A percentile compares a stretch with the other conserved stretches of the same genome.
These are phyloP conservation scores for Trichoderma sp. DNA, from an alignment of 2,329 filamentous ascomycete species.

Conservation along the genomic window DNA sequence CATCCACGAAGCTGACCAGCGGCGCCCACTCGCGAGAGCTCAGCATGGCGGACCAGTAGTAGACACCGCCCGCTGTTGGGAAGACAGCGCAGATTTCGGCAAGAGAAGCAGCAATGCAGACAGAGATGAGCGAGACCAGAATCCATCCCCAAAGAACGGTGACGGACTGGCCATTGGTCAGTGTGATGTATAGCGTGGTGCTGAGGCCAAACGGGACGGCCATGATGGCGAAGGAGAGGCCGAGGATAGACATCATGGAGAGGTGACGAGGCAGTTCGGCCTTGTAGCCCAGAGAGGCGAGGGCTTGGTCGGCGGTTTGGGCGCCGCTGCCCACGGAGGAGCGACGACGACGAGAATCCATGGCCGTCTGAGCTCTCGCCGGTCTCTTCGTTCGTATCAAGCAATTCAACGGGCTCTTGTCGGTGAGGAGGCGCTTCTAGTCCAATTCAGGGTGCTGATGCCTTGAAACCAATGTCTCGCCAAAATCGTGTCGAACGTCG, in stretches of 20 bases:
- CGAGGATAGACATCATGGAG: conserved; percentile 52
- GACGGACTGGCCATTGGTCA: conserved; percentile 74
- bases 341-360: conserved; percentile 25
- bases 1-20: conserved; percentile 69
- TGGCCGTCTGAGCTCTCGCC: not conserved
- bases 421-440: not conserved
- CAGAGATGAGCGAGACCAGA: conserved; percentile 67
- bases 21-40: conserved; percentile 63
- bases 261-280: conserved; percentile 54
- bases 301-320: conserved; percentile 45
- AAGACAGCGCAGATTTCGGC: conserved; percentile 75
- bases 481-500: not conserved
- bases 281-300: conserved; percentile 54
- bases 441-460: not conserved
- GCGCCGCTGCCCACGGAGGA: conserved; percentile 29
- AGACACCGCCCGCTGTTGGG: conserved; percentile 63
- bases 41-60: conserved; percentile 74
- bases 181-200: conserved; percentile 51
- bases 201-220: conserved; percentile 55
- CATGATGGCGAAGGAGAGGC: conserved; percentile 55
- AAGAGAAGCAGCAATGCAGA: conserved; percentile 70
- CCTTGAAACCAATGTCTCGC: not conserved
- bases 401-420: not conserved
- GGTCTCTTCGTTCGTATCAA: not conserved
- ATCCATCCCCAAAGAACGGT: conserved; percentile 72